A percentile compares a stretch with the other conserved stretches of the same genome.
phyloP scores from a whole-genome alignment of 2,329 filamentous ascomycete genomes.

The Dendrostoma leiphaemia region DNA sequence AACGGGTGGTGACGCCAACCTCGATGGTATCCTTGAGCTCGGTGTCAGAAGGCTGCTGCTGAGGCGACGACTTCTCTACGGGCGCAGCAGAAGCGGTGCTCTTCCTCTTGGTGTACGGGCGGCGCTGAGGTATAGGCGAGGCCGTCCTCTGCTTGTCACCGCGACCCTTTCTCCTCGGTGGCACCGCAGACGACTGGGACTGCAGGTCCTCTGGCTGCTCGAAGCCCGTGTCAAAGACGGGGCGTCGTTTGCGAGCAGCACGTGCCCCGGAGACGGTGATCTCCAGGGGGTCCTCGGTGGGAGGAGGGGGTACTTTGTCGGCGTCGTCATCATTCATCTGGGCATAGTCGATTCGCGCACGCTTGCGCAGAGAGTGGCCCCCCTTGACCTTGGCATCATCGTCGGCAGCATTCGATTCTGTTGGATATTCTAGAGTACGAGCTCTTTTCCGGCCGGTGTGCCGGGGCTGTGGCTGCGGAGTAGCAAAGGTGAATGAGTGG shows the following conservation, averaged over 20 bases:
- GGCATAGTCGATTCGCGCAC: slow-evolving; percentile 57
- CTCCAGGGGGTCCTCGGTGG: slow-evolving; percentile 7
- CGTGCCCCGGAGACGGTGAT: slow-evolving; percentile 12
- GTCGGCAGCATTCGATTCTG: slow-evolving; percentile 32
- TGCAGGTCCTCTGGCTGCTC: slow-evolving; percentile 4
- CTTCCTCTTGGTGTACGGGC: slow-evolving; percentile 39
- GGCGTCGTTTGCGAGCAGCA: slow-evolving; percentile 9
- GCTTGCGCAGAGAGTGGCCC: slow-evolving; percentile 57
- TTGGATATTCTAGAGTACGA: slow-evolving; percentile 40
- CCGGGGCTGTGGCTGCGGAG: slow-evolving; percentile 26
- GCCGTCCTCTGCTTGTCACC: slow-evolving; percentile 24
- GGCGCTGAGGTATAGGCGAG: slow-evolving; percentile 28
- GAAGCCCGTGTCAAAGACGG: slow-evolving; percentile 1
- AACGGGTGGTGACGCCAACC: slow-evolving; percentile 39
- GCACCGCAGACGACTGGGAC: not conserved
- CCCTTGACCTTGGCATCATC: slow-evolving; percentile 52
- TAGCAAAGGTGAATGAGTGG: slow-evolving; percentile 36
- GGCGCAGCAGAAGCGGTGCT: slow-evolving; percentile 19
- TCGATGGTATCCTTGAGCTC: slow-evolving; percentile 58
- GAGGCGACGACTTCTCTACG: slow-evolving; percentile 29
- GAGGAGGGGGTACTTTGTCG: slow-evolving; percentile 17
- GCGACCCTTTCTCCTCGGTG: slow-evolving; percentile 6
- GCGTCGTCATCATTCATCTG: slow-evolving; percentile 49
- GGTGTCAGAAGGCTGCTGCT: slow-evolving; percentile 35
- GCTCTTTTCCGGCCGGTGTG: slow-evolving; percentile 39